These are phyloP conservation scores for Eimeria necatrix DNA, from an alignment of 169 alveolate species.

Conservation along the genomic window DNA sequence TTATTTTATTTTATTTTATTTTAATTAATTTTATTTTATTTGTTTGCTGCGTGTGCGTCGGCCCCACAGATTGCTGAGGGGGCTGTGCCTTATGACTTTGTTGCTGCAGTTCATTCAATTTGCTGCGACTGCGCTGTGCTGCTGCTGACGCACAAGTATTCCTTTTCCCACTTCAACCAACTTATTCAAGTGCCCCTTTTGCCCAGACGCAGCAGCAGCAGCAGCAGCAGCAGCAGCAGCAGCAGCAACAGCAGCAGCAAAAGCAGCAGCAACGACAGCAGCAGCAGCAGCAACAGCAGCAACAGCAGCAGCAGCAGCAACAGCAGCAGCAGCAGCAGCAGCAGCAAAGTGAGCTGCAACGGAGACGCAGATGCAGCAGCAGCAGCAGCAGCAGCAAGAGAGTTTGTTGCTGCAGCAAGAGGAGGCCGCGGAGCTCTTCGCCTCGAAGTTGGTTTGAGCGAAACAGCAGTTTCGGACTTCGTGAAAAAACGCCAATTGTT, in stretches of 20 bases:
- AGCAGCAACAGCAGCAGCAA: no score
- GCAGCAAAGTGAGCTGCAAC: neutral
- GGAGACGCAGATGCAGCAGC: neutral
- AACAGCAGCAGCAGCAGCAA: no score
- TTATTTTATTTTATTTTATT: no score
- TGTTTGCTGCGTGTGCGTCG: constrained; percentile 8
- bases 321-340: neutral
- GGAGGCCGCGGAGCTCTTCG: neutral
- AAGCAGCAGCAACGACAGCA: no score
- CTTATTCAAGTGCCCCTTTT: neutral
- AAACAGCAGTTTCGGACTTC: constrained; percentile 7
- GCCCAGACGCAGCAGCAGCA: neutral
- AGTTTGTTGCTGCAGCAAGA: constrained; percentile 25
- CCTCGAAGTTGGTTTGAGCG: neutral
- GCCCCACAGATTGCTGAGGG: constrained; percentile 19
- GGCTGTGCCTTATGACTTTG: constrained; percentile 7
- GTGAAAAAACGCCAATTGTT: neutral
- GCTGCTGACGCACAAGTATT: neutral
- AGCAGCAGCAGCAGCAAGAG: neutral
- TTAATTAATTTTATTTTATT: no score
- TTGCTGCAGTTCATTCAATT: neutral
- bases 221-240: no score
- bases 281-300: no score
- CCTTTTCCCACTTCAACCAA: neutral
- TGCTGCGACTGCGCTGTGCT: neutral